Conservation (phyloP, 73 alveolate genomes). For the Tetrahymena elliotti region DNA sequence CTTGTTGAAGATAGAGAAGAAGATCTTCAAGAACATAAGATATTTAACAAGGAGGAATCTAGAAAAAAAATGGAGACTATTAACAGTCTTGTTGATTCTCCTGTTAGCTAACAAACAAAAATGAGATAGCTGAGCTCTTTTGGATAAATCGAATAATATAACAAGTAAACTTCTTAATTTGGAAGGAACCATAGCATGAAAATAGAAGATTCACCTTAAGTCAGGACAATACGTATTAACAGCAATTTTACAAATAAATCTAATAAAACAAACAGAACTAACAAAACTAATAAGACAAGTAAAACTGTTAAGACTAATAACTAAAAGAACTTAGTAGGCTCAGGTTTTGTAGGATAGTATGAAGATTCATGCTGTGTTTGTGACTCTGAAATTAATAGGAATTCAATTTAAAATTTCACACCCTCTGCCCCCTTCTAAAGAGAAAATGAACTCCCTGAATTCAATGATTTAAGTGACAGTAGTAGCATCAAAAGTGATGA, state of each 20-base stretch:
- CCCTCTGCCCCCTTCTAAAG: background rate
- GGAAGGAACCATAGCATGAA: background rate
- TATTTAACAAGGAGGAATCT: background rate
- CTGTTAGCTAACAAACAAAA: background rate
- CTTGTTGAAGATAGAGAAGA: background rate
- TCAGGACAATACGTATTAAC: background rate
- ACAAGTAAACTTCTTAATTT: background rate
- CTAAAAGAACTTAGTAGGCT: background rate
- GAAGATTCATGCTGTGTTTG: background rate
- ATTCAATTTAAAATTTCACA: background rate
- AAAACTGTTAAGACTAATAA: background rate
- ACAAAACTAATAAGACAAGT: background rate
- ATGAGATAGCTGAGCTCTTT: background rate
- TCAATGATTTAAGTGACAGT: background rate
- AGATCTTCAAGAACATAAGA: background rate
- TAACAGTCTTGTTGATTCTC: background rate
- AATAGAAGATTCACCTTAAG: background rate
- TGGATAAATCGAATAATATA: background rate
- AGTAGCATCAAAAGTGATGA: background rate
- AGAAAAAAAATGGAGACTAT: background rate
- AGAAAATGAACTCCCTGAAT: background rate
- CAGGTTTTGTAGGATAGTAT: background rate
- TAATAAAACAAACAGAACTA: background rate
- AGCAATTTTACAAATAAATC: background rate
- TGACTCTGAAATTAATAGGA: background rate